Conservation (phyloP, 176 grass and related monocot species). For the Paspalum notatum region DNA sequence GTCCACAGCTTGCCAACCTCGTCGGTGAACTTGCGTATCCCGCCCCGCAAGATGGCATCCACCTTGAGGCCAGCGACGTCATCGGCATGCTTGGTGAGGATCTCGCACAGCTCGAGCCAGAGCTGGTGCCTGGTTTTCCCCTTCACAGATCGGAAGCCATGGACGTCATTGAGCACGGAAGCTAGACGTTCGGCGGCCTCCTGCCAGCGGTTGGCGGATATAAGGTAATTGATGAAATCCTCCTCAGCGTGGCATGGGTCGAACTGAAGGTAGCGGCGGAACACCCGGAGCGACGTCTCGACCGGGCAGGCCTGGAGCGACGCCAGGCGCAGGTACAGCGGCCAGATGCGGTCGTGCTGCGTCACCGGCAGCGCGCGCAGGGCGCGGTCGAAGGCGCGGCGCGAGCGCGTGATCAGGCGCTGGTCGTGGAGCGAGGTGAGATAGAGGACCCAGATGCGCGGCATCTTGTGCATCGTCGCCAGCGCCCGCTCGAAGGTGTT, state of each 20-base stretch:
- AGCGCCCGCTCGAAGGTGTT: slow-evolving; percentile 84
- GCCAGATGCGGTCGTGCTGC: slow-evolving; percentile 89
- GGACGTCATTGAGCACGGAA: slow-evolving; percentile 68
- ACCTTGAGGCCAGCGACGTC: slow-evolving; percentile 79
- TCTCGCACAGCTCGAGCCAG: slow-evolving; percentile 80
- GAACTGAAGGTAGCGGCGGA: slow-evolving; percentile 83
- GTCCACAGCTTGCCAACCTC: slow-evolving; percentile 88
- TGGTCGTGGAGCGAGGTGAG: slow-evolving; percentile 71
- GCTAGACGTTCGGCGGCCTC: slow-evolving; percentile 72
- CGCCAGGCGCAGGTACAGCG: slow-evolving; percentile 68
- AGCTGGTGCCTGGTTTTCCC: slow-evolving; percentile 83
- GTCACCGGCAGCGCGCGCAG: slow-evolving; percentile 74
- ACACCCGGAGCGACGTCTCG: slow-evolving; percentile 79
- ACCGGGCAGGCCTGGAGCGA: slow-evolving; percentile 69
- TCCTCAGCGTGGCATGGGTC: slow-evolving; percentile 81
- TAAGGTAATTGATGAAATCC: slow-evolving; percentile 81
- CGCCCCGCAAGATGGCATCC: slow-evolving; percentile 68
- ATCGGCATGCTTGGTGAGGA: slow-evolving; percentile 76
- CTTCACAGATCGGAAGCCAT: slow-evolving; percentile 74
- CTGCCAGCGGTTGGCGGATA: slow-evolving; percentile 65
- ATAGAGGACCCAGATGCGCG: slow-evolving; percentile 73
- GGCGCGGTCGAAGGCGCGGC: slow-evolving; percentile 68
- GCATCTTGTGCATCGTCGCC: slow-evolving; percentile 88
- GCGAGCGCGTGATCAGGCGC: slow-evolving; percentile 59
- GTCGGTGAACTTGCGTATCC: slow-evolving; percentile 71